phyloP scores from a whole-genome alignment of 257 asterid genomes.

The Primulina huaijiensis region DNA sequence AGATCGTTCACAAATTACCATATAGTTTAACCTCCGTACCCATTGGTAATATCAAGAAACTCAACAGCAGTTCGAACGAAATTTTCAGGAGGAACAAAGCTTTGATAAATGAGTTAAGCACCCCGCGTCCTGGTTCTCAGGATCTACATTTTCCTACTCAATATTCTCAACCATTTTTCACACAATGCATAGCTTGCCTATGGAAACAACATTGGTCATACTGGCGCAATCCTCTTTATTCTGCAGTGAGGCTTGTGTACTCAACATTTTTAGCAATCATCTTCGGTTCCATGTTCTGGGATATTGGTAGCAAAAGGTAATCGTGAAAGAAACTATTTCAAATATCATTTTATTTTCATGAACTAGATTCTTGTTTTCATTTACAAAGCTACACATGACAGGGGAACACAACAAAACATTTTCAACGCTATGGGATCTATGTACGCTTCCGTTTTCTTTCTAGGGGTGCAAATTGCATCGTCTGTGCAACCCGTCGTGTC shows the following conservation, averaged over 20 bases:
- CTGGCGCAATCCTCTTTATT: constrained; percentile 45
- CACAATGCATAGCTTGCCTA: constrained; percentile 28
- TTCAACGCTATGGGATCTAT: constrained; percentile 31
- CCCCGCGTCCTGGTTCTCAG: not conserved
- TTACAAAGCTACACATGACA: not conserved
- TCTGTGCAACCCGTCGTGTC: constrained; percentile 32
- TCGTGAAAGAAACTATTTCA: not conserved
- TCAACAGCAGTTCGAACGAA: not conserved
- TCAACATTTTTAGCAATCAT: constrained; percentile 26
- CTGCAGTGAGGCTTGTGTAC: constrained; percentile 35
- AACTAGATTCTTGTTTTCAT: not conserved
- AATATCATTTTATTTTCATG: not conserved
- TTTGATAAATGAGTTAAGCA: not conserved
- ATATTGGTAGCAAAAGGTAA: constrained; percentile 31
- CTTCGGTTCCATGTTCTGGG: constrained; percentile 33
- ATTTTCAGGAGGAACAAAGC: not conserved
- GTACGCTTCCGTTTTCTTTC: constrained; percentile 24
- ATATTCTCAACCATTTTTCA: not conserved
- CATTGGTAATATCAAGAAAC: not conserved
- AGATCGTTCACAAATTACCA: not conserved
- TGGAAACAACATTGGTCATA: constrained; percentile 48
- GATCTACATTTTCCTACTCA: not conserved
- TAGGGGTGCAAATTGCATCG: constrained; percentile 24
- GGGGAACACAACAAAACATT: constrained; percentile 24
- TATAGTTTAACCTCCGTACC: not conserved